Evolutionary conservation across 371 early-diverging fungal genomes (phyloP), one percentile per base, ranked within the genome.

Genomic region (Mortierella sp.): DNA sequence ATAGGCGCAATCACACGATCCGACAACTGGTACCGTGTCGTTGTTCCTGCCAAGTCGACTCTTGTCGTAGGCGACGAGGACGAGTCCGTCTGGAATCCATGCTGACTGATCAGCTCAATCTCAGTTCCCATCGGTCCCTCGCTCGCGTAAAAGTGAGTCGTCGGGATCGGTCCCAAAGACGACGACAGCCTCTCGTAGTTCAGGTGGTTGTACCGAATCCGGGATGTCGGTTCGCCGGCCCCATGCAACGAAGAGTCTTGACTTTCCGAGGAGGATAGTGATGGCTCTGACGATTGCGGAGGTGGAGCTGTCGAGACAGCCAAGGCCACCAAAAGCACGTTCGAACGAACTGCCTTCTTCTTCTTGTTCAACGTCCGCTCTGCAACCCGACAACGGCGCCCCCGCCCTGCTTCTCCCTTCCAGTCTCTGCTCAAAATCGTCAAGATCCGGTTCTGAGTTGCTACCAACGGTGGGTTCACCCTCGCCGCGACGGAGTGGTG

Each of bases 31-130:
- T 45, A 70, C 22, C 64, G 37, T 13, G 71, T 64, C 2, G 19
- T 14, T 22, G 45, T 9, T n/a, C 16, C 34, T 58, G n/a, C 58
- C 58, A 58, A 34, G n/a, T n/a, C 19, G 2, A 37, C 34, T 34
- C 19, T 19, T 2, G 31, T 31, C 19, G 19, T 34, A 19, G 58
- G 22, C 37, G 31, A 14, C 14, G 53, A 19, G 16, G 31, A 14
- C 14, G 53, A 19, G 16, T 74, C 76, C 10, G 39, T 19, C 26
- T 40, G 16, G 41, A 81, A 81, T 26, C 82, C 82, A 48, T 74
- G 71, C n/a, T 81, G 82, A 31, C 82, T 71, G 45, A 81, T 70
- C 22, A 81, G 19, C 53, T 81, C 74, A 63, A 81, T 70, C 58
- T 73, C 74, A 8, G 77, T 34, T 6, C 82, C 82, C 16, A 44